Base-by-base conservation (phyloP, 805 yeast genomes). In the Candida coleopterorum region DNA sequence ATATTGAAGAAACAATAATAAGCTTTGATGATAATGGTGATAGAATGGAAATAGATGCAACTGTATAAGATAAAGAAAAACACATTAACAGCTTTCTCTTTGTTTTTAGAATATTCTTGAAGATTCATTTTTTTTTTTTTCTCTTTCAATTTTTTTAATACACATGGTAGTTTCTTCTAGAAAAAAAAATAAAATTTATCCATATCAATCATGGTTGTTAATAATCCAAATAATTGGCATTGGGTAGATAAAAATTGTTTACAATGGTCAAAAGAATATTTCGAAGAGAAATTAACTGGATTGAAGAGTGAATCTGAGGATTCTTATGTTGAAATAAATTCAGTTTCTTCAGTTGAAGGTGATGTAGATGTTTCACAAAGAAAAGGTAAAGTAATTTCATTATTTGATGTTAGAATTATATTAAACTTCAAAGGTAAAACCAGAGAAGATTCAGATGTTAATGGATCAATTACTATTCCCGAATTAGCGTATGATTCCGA, bases 211-310 rank as follows among this genome's bases (percentile, higher is more conserved):
- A 90, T 90, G 97, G 97, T 85, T 27, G 89, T 93, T 22, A 83
- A 87, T 64, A 93, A 90, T 72, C 97, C 97, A 26, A 93, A 93
- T 62, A 90, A 90, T 67, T 90, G 98, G 98, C 98, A 93, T 72
- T 93, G 97, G 97, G 97, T 89, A 44, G 97, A 90, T 64, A 90
- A 90, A 62, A 93, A 93, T 70, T 93, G 98, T 65, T 74, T 90
- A 39, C 81, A 77, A 39, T 93, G 98, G 98, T 74, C 96, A 9
- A 77, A 77, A 43, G 70, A 74, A 27, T 90, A 90, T 59, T 85
- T 93, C 58, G 60, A 63, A 21, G 73, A 75, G 32, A 73, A 77
- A 30, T 64, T 88, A 35, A 68, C 69, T 9, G 82, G 81, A 1
- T 44, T 78, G 27, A 43, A 58, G 10, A 76, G 52, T 1, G 36